Evolutionary conservation across 225 moss, liverwort and hornwort species (phyloP).

Genomic region (Sphagnum tenellum): DNA sequence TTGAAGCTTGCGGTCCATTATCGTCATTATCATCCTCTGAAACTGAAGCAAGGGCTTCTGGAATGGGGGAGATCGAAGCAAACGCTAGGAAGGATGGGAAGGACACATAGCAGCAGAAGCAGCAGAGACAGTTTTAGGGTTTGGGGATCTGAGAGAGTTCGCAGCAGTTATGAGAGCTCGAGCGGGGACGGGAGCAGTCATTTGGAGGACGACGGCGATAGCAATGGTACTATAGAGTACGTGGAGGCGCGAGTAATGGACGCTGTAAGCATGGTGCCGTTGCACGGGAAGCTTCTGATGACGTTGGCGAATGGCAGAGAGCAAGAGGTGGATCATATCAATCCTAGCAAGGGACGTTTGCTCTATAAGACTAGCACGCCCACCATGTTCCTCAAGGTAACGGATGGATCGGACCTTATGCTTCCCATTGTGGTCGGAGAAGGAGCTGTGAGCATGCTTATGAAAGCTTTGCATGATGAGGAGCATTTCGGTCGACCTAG

Average conservation of each 20-base stretch:
- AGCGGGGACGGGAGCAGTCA: conserved; percentile 34
- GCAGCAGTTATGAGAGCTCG: conserved; percentile 44
- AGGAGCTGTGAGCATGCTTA: conserved; percentile 86
- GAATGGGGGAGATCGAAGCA: no score
- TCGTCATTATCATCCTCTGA: no score
- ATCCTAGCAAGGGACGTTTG: conserved; percentile 76
- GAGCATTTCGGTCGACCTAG: conserved; percentile 71
- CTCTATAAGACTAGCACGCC: conserved; percentile 87
- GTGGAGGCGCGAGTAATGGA: conserved; percentile 38
- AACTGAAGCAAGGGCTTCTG: no score
- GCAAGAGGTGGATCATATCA: conserved; percentile 89
- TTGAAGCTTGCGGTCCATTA: no score
- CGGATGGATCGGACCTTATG: conserved; percentile 73
- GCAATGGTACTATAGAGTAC: conserved; percentile 26
- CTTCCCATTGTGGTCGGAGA: conserved; percentile 94
- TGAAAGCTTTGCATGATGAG: conserved; percentile 81
- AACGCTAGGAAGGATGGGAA: no score
- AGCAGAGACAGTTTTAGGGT: no score
- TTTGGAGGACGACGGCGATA: conserved; percentile 27
- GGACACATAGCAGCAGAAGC: no score
- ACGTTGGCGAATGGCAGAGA: conserved; percentile 74
- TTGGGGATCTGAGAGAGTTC: not conserved
- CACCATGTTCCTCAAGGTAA: conserved; percentile 84
- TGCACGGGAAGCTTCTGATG: conserved; percentile 83
- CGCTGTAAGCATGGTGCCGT: conserved; percentile 89